Evolutionary conservation across 225 moss, liverwort and hornwort genomes (phyloP).

Genomic region (Ulota crispa): DNA sequence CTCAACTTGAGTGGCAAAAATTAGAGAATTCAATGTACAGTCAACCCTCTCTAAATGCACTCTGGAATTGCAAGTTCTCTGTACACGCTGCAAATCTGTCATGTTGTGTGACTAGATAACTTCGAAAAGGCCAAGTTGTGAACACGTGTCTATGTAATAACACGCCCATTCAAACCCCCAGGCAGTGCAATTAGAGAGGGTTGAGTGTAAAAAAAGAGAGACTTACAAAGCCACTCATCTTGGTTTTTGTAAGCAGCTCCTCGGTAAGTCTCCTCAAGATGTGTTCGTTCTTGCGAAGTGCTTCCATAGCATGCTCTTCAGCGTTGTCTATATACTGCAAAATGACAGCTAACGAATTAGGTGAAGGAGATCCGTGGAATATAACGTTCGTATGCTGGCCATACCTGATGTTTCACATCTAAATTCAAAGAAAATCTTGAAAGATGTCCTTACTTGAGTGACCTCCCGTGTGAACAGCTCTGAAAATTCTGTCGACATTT

Average conservation of each 20-base stretch:
- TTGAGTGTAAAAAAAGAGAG: not conserved
- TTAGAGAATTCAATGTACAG: not conserved
- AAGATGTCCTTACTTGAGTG: slow-evolving; percentile 54
- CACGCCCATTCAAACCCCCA: not conserved
- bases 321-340: slow-evolving; percentile 76
- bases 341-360: not conserved
- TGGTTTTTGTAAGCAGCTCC: slow-evolving; percentile 71
- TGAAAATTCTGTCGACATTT: slow-evolving; percentile 90
- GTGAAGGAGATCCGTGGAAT: not conserved
- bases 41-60: not conserved
- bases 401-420: not conserved
- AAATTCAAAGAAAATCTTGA: not conserved
- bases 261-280: slow-evolving; percentile 74
- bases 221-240: slow-evolving; percentile 93
- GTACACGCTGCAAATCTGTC: not conserved
- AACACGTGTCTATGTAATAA: no score
- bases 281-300: slow-evolving; percentile 75
- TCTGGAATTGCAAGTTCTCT: not conserved
- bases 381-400: not conserved
- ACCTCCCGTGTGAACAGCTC: slow-evolving; percentile 94
- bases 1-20: not conserved
- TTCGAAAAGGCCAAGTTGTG: not conserved
- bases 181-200: not conserved
- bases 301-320: slow-evolving; percentile 85
- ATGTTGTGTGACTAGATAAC: not conserved